phyloP scores from a whole-genome alignment of 176 grass and related monocot genomes.

The Lolium rigidum region DNA sequence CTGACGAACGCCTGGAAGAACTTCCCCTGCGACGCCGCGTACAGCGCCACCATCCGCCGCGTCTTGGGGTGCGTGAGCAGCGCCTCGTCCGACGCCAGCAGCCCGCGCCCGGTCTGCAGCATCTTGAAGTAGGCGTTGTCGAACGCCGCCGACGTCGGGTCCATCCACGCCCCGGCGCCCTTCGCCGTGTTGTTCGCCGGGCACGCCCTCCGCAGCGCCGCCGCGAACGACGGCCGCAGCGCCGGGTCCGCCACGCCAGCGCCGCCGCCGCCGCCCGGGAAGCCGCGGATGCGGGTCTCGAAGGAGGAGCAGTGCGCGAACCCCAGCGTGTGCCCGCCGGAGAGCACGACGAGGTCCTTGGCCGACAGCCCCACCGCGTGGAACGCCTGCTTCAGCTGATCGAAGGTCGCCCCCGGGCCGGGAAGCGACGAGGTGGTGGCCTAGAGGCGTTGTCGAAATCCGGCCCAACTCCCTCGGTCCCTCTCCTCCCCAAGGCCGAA shows the following conservation, averaged over 20 bases:
- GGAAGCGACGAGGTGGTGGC: slow-evolving; percentile 64
- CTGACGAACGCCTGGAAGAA: slow-evolving; percentile 73
- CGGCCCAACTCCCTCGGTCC: no score
- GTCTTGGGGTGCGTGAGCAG: slow-evolving; percentile 86
- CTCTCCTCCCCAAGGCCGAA: no score
- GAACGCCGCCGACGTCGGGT: slow-evolving; percentile 63
- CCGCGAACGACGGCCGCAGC: slow-evolving; percentile 73
- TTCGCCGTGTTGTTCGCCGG: slow-evolving; percentile 69
- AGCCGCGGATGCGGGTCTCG: slow-evolving; percentile 69
- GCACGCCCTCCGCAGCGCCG: slow-evolving; percentile 57
- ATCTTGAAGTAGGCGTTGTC: slow-evolving; percentile 91
- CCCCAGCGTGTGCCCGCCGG: slow-evolving; percentile 86
- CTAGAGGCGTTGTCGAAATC: slow-evolving; percentile 53
- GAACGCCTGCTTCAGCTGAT: slow-evolving; percentile 84
- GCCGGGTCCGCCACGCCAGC: slow-evolving; percentile 43
- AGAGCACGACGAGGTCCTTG: slow-evolving; percentile 77
- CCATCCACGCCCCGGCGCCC: slow-evolving; percentile 64
- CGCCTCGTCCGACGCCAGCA: slow-evolving; percentile 78
- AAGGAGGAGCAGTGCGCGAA: slow-evolving; percentile 97
- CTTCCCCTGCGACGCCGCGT: slow-evolving; percentile 56
- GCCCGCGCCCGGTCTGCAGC: slow-evolving; percentile 55
- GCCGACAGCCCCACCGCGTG: slow-evolving; percentile 74
- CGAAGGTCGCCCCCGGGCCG: slow-evolving; percentile 64
- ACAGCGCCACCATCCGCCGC: slow-evolving; percentile 51
- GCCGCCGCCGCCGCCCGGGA: slow-evolving; percentile 28